These are phyloP conservation scores for Backusella psychrophila DNA, from an alignment of 192 early-diverging fungal species.

Conservation along the genomic window DNA sequence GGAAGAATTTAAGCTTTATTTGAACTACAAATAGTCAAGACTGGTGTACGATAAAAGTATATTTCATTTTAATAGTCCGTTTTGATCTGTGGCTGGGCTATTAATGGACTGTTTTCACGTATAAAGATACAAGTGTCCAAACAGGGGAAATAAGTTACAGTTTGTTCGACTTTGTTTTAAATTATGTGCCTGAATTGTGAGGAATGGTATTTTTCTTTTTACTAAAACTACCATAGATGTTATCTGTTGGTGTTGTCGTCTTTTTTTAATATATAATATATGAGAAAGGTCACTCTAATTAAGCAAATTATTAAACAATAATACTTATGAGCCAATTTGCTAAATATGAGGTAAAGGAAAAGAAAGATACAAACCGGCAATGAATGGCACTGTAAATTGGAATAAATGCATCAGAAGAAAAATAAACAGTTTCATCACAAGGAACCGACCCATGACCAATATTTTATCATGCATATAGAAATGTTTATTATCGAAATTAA, in stretches of 20 bases:
- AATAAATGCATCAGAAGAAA: background rate
- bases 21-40: background rate
- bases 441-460: background rate
- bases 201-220: background rate
- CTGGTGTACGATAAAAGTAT: background rate
- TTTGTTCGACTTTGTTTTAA: background rate
- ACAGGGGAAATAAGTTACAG: background rate
- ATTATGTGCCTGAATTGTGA: background rate
- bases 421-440: slow-evolving; percentile 5
- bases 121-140: background rate
- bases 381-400: background rate
- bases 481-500: background rate
- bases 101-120: background rate
- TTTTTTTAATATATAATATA: no score
- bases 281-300: background rate
- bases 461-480: background rate
- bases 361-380: background rate
- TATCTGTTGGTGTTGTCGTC: no score
- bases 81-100: background rate
- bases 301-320: background rate
- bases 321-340: background rate
- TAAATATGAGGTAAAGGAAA: background rate
- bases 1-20: background rate
- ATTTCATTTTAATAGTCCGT: background rate
- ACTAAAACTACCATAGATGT: background rate